Percentiles rank a stretch among this genome's conserved stretches.
phyloP scores from a whole-genome alignment of 495 filamentous ascomycete genomes.

The Xylaria grammica region DNA sequence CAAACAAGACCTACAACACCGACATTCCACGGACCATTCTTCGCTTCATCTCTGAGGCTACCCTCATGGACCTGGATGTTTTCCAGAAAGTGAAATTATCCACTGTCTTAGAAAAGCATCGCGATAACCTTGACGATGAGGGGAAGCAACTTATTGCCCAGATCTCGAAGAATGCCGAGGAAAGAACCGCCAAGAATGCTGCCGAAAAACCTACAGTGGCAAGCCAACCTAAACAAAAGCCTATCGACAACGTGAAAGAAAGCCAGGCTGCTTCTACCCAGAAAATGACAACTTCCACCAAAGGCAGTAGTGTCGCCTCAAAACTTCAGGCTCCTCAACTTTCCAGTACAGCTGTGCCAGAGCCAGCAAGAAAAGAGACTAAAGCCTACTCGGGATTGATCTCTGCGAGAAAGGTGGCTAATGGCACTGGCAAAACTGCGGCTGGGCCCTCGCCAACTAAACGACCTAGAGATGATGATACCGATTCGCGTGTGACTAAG shows the following conservation, averaged over 20 bases:
- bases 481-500: conserved; percentile 44
- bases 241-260: conserved; percentile 9
- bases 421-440: conserved; percentile 25
- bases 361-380: conserved; percentile 24
- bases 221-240: conserved; percentile 14
- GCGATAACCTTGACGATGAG: conserved; percentile 66
- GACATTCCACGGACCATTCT: conserved; percentile 67
- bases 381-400: conserved; percentile 32
- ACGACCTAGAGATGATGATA: conserved; percentile 46
- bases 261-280: background rate
- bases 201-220: conserved; percentile 9
- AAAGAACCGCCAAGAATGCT: conserved; percentile 20
- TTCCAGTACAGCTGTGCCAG: background rate
- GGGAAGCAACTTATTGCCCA: conserved; percentile 8
- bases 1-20: conserved; percentile 68
- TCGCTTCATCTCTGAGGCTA: conserved; percentile 67
- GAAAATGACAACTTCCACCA: conserved; percentile 15
- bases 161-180: conserved; percentile 22
- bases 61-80: conserved; percentile 32
- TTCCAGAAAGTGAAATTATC: conserved; percentile 68
- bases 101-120: conserved; percentile 64
- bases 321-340: conserved; percentile 13
- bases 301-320: conserved; percentile 19
- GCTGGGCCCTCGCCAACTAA: conserved; percentile 29
- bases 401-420: conserved; percentile 36